A percentile compares a stretch with the other conserved stretches of the same genome.
Conservation (phyloP, 768 basidiomycete genomes). For the Exsudoporus frostii region DNA sequence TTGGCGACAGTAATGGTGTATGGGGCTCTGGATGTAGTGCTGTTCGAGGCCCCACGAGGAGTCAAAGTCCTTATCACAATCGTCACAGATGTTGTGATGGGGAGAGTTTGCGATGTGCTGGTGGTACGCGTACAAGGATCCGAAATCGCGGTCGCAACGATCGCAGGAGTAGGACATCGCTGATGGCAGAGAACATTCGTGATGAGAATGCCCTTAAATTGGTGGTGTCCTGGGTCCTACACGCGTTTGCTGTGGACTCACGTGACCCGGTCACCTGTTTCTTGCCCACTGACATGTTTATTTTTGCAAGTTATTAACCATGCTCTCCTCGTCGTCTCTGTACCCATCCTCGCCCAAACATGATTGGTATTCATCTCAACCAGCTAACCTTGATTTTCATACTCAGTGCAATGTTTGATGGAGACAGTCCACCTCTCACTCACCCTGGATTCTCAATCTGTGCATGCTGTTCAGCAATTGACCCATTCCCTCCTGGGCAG, state of each 20-base stretch:
- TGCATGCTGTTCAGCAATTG: constrained; percentile 23
- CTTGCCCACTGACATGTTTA: too few relatives aligned
- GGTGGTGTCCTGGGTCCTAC: too few relatives aligned
- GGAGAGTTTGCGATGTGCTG: constrained; percentile 38
- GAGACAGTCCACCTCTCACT: neutral
- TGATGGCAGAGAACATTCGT: too few relatives aligned
- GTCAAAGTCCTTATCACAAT: constrained; percentile 47
- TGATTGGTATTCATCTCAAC: too few relatives aligned
- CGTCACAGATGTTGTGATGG: constrained; percentile 43
- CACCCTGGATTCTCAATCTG: constrained; percentile 13
- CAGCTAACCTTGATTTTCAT: constrained; percentile 16
- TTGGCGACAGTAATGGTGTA: constrained; percentile 50
- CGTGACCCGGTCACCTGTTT: too few relatives aligned
- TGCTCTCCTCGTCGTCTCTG: too few relatives aligned
- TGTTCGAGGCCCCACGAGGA: constrained; percentile 38
- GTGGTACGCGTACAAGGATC: constrained; percentile 20
- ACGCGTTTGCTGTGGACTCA: too few relatives aligned
- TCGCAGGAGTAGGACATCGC: constrained; percentile 34
- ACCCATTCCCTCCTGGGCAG: constrained; percentile 40
- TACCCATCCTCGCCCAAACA: too few relatives aligned
- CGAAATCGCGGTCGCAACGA: constrained; percentile 41
- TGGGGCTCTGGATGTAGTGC: constrained; percentile 50
- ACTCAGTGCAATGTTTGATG: constrained; percentile 1
- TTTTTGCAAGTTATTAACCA: too few relatives aligned
- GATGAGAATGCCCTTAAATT: too few relatives aligned